These are phyloP conservation scores for Coniophora puteana DNA, from an alignment of 1,284 basidiomycete species.

Conservation along the genomic window DNA sequence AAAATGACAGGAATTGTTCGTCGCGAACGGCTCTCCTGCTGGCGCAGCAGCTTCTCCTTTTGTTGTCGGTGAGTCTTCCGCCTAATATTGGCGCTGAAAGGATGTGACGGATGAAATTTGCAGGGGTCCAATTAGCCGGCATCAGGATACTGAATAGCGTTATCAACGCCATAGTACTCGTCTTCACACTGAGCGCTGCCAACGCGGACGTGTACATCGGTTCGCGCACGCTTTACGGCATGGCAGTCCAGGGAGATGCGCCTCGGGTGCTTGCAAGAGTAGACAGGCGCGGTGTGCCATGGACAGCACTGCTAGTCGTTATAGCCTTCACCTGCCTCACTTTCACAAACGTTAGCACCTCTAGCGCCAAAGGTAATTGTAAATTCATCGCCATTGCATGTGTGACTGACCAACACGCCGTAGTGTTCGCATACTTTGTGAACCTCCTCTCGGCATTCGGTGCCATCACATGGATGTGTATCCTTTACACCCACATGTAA, in stretches of 20 bases:
- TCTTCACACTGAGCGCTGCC: conserved; percentile 72
- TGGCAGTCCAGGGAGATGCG: conserved; percentile 65
- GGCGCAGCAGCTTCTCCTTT: conserved; percentile 77
- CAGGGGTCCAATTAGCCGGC: conserved; percentile 48
- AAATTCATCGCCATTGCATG: background rate
- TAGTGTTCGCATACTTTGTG: conserved; percentile 72
- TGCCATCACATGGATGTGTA: conserved; percentile 72
- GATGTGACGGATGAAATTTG: no score
- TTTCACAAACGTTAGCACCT: conserved; percentile 57
- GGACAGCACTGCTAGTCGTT: conserved; percentile 48
- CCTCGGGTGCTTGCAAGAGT: conserved; percentile 50
- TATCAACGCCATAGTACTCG: conserved; percentile 63
- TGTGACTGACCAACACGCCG: conserved; percentile 13
- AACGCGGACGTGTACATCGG: conserved; percentile 75
- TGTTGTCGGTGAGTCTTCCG: conserved; percentile 55
- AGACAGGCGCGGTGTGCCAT: conserved; percentile 63
- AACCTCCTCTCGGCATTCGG: conserved; percentile 69
- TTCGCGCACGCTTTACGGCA: conserved; percentile 66
- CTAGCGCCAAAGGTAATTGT: conserved; percentile 45
- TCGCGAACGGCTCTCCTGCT: conserved; percentile 54
- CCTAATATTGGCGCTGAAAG: no score
- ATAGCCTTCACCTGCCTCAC: conserved; percentile 54
- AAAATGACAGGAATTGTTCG: conserved; percentile 39
- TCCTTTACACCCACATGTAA: conserved; percentile 65
- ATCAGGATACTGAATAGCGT: conserved; percentile 66